Evolutionary conservation across 139 green algal genomes (phyloP).

Genomic region (Eudorina sp.): DNA sequence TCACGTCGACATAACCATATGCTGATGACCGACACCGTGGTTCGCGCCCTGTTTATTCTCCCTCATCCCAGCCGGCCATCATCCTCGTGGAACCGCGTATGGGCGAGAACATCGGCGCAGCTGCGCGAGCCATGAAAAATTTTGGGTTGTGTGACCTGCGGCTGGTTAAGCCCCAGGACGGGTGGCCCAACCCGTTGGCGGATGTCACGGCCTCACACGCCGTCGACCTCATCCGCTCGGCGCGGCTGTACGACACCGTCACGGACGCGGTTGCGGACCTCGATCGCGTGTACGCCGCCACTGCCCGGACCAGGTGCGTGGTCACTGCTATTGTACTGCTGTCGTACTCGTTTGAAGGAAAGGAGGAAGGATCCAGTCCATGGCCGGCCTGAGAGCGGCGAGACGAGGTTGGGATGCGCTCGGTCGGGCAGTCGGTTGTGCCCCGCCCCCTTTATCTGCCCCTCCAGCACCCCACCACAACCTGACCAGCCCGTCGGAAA

Average conservation of each 20-base stretch:
- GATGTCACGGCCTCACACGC: conserved; percentile 18
- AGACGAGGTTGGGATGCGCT: too few species aligned
- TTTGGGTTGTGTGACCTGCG: conserved; percentile 40
- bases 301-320: conserved; percentile 30
- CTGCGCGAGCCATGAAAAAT: conserved; percentile 42
- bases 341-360: too few species aligned
- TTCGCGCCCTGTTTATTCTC: too few species aligned
- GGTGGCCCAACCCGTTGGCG: conserved; percentile 30
- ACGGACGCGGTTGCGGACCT: conserved; percentile 32
- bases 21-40: too few species aligned
- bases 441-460: too few species aligned
- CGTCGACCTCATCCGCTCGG: conserved; percentile 14
- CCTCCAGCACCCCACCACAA: too few species aligned
- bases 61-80: conserved; percentile 19
- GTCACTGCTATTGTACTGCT: too few species aligned
- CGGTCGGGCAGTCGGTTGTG: too few species aligned
- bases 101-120: conserved; percentile 47
- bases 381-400: too few species aligned
- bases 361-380: too few species aligned
- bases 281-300: conserved; percentile 39
- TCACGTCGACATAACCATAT: too few species aligned
- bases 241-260: conserved; percentile 26
- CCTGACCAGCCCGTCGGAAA: too few species aligned
- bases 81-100: conserved; percentile 47
- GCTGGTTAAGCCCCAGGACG: conserved; percentile 31